Conservation (phyloP, 2,329 filamentous ascomycete genomes). For the Coniochaeta ligniaria region DNA sequence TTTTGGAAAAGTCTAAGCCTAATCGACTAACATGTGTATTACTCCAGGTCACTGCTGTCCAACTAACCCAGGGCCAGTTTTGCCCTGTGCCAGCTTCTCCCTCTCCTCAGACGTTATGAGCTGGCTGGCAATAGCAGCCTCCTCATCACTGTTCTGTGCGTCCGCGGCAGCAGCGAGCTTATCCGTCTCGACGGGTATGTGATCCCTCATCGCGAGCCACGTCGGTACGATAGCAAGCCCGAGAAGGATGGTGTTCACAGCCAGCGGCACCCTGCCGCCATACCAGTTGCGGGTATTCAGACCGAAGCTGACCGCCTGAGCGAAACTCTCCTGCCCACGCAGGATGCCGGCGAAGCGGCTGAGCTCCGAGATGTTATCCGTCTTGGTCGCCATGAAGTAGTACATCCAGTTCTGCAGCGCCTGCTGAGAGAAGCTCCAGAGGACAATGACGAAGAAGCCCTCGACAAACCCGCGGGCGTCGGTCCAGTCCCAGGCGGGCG, state of each 20-base stretch:
- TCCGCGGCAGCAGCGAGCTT: background rate
- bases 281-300: conserved; percentile 26
- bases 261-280: conserved; percentile 21
- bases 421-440: conserved; percentile 44
- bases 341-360: conserved; percentile 30
- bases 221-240: conserved; percentile 13
- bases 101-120: background rate
- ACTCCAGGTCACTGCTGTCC: background rate
- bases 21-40: background rate
- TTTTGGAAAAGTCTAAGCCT: background rate
- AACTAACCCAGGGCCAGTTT: background rate
- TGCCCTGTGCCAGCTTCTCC: background rate
- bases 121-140: background rate
- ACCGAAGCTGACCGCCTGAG: conserved; percentile 30
- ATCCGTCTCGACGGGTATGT: background rate
- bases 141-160: background rate
- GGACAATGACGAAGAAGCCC: conserved; percentile 38
- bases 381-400: conserved; percentile 37
- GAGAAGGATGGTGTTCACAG: conserved; percentile 29
- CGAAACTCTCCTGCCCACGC: conserved; percentile 32
- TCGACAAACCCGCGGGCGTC: conserved; percentile 32
- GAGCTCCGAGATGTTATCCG: conserved; percentile 47
- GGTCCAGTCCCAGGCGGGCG: conserved; percentile 30
- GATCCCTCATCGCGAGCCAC: background rate
- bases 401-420: conserved; percentile 49